A percentile compares a stretch with the other conserved stretches of the same genome.
These are phyloP conservation scores for Plasmodium reichenowi DNA, from an alignment of 169 alveolate genomes.

Conservation along the genomic window DNA sequence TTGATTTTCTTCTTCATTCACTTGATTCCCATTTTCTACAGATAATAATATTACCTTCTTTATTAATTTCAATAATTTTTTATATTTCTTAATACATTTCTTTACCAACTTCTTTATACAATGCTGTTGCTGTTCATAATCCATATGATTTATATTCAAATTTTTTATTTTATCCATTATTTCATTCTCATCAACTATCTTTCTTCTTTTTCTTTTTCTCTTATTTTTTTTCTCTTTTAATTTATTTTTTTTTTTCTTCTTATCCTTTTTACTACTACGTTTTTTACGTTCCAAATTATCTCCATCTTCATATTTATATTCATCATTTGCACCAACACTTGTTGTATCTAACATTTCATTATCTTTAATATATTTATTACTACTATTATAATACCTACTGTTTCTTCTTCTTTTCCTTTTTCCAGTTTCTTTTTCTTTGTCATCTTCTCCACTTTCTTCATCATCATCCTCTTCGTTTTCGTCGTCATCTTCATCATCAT, in stretches of 20 bases:
- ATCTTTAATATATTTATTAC: not conserved
- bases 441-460: not conserved
- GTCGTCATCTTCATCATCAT: not conserved
- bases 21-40: not conserved
- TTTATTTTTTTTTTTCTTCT: not conserved
- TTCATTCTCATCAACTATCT: constrained; percentile 37
- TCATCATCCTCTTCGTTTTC: not conserved
- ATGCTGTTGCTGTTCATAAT: constrained; percentile 14
- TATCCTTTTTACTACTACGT: constrained; percentile 11
- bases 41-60: constrained; percentile 16
- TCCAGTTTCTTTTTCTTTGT: not conserved
- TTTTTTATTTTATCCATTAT: constrained; percentile 28
- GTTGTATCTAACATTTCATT: not conserved
- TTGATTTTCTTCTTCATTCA: not conserved
- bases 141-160: constrained; percentile 41
- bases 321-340: not conserved
- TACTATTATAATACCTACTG: not conserved
- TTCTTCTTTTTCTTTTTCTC: constrained; percentile 33
- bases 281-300: constrained; percentile 13
- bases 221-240: constrained; percentile 21
- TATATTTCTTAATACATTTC: constrained; percentile 47
- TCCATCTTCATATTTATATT: constrained; percentile 7
- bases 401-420: constrained; percentile 1
- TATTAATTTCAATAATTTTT: constrained; percentile 51
- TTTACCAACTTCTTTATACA: constrained; percentile 58